Conservation (phyloP, 2,329 filamentous ascomycete species). For the Ustilaginoidea virens region DNA sequence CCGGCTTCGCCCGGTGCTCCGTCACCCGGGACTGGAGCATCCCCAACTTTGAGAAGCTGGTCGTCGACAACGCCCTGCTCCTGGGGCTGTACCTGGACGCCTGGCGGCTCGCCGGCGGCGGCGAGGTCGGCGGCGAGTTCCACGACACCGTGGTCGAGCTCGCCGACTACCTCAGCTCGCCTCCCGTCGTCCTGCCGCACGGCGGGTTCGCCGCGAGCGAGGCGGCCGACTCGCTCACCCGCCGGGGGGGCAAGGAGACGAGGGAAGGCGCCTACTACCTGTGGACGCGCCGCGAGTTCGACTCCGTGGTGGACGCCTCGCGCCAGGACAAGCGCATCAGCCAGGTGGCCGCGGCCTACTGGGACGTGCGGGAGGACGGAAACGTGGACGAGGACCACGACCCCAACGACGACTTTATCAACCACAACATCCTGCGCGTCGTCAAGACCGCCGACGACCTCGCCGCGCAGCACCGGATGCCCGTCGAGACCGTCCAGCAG, state of each 20-base stretch:
- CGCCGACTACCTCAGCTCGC: slow-evolving; percentile 66
- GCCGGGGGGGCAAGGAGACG: slow-evolving; percentile 62
- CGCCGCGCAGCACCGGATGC: slow-evolving; percentile 58
- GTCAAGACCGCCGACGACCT: slow-evolving; percentile 52
- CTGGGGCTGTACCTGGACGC: slow-evolving; percentile 75
- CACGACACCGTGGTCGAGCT: slow-evolving; percentile 67
- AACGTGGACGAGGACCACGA: slow-evolving; percentile 76
- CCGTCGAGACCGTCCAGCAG: slow-evolving; percentile 50
- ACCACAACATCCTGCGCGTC: slow-evolving; percentile 76
- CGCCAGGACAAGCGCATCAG: slow-evolving; percentile 38
- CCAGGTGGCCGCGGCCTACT: slow-evolving; percentile 66
- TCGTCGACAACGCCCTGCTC: slow-evolving; percentile 82
- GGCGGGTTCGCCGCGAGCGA: slow-evolving; percentile 82
- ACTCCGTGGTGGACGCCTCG: slow-evolving; percentile 43
- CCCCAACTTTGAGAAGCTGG: slow-evolving; percentile 94
- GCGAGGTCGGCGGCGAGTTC: slow-evolving; percentile 49
- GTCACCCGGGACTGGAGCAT: slow-evolving; percentile 86
- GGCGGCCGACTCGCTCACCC: slow-evolving; percentile 71
- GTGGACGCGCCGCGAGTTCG: slow-evolving; percentile 81
- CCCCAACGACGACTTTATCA: slow-evolving; percentile 84
- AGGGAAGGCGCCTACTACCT: slow-evolving; percentile 88
- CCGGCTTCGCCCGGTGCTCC: slow-evolving; percentile 57
- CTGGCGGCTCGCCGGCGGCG: slow-evolving; percentile 43
- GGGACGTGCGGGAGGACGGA: slow-evolving; percentile 68
- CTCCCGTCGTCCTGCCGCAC: slow-evolving; percentile 47